Evolutionary conservation across 2,329 filamentous ascomycete species (phyloP).

Genomic region (Arachnopeziza araneosa): DNA sequence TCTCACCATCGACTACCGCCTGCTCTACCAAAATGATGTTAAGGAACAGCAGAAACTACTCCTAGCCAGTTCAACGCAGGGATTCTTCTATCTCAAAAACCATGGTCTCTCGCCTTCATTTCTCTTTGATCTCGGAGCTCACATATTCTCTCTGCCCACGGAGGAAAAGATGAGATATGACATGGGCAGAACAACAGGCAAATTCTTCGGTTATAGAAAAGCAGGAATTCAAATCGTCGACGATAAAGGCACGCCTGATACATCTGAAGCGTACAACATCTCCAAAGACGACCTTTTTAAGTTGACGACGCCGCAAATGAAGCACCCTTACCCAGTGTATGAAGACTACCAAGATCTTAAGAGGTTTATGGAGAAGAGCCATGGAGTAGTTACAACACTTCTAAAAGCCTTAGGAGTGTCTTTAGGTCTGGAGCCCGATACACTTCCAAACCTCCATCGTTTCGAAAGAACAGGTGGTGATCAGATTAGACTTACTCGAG

Average conservation of each 20-base stretch:
- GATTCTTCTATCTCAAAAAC: not conserved
- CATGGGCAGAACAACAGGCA: not conserved
- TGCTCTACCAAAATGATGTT: not conserved
- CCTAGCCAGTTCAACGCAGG: not conserved
- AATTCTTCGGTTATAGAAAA: not conserved
- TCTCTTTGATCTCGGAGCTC: not conserved
- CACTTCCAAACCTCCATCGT: not conserved
- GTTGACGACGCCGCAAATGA: not conserved
- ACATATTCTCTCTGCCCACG: not conserved
- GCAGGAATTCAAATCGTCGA: not conserved
- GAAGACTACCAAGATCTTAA: not conserved
- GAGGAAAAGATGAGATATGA: not conserved
- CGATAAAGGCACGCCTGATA: not conserved
- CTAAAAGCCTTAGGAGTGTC: not conserved
- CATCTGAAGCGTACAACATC: not conserved
- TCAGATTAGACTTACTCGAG: not conserved
- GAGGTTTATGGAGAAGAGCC: not conserved
- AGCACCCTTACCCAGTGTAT: not conserved
- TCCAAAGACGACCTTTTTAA: not conserved
- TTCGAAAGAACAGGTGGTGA: not conserved
- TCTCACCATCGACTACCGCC: not conserved
- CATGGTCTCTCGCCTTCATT: not conserved
- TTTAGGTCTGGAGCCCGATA: not conserved
- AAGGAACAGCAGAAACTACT: not conserved
- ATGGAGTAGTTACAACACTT: not conserved